Conservation (phyloP, 1,284 basidiomycete species). For the Cryptococcus maquisensis region DNA sequence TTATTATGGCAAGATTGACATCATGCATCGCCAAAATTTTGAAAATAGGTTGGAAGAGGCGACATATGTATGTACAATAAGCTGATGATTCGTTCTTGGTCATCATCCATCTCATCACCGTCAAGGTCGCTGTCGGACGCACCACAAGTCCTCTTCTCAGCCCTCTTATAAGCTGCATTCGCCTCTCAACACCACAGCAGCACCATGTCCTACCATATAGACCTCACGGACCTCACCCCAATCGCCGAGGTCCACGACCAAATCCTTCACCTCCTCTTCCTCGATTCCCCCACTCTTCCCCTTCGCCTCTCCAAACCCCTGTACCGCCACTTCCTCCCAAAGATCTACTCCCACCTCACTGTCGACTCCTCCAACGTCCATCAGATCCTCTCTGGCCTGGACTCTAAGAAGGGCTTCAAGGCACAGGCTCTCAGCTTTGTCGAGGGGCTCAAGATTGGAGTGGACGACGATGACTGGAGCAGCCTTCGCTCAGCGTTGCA, state of each 20-base stretch:
- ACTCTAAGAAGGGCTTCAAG: background rate
- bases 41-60: too few relatives aligned
- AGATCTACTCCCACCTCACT: background rate
- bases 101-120: too few relatives aligned
- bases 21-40: too few relatives aligned
- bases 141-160: background rate
- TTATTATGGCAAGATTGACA: too few relatives aligned
- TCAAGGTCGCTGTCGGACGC: too few relatives aligned
- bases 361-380: background rate
- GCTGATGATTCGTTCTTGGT: too few relatives aligned
- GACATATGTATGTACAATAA: too few relatives aligned
- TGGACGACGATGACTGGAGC: background rate
- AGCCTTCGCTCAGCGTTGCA: background rate
- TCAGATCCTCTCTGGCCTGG: background rate
- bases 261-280: conserved; percentile 1
- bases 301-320: conserved; percentile 2
- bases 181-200: background rate
- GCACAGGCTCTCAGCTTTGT: background rate
- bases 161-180: background rate
- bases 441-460: background rate
- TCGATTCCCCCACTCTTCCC: conserved; percentile 1
- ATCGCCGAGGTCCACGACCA: background rate
- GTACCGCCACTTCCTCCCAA: conserved; percentile 5
- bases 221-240: background rate
- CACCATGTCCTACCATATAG: background rate